These are phyloP conservation scores for Nicotiana attenuata DNA, from an alignment of 257 asterid genomes.

Conservation along the genomic window DNA sequence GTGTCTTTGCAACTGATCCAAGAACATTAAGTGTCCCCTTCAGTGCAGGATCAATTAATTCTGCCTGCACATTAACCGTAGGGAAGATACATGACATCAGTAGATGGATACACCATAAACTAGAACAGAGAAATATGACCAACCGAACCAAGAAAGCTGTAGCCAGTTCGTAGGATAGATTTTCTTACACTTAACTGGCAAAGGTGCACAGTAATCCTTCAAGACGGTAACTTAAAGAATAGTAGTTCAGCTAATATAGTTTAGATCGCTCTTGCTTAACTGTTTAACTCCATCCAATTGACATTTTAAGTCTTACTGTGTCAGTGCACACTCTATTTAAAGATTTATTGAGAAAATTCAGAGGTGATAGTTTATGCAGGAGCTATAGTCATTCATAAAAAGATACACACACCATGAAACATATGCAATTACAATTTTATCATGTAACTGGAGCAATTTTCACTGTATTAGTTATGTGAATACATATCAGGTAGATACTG, in stretches of 20 bases:
- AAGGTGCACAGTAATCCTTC: background rate
- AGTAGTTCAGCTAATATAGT: background rate
- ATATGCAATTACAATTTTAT: too few relatives aligned
- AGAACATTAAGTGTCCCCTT: constrained; percentile 84
- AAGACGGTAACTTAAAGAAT: background rate
- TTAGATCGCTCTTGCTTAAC: background rate
- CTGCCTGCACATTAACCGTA: constrained; percentile 33
- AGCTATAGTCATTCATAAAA: background rate
- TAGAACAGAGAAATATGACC: background rate
- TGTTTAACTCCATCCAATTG: background rate
- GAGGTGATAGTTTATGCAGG: background rate
- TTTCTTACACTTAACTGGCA: background rate
- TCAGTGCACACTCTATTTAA: background rate
- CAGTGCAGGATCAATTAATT: constrained; percentile 74
- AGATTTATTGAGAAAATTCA: background rate
- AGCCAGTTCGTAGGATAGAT: background rate
- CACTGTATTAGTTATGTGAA: background rate
- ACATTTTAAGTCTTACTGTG: background rate
- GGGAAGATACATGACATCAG: background rate
- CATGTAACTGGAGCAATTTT: background rate
- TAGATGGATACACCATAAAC: background rate
- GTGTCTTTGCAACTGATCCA: constrained; percentile 56
- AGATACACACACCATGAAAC: background rate
- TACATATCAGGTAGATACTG: background rate
- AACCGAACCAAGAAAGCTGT: background rate